phyloP scores from a whole-genome alignment of 1,139 yeast species.

The Suhomyces anneliseae region DNA sequence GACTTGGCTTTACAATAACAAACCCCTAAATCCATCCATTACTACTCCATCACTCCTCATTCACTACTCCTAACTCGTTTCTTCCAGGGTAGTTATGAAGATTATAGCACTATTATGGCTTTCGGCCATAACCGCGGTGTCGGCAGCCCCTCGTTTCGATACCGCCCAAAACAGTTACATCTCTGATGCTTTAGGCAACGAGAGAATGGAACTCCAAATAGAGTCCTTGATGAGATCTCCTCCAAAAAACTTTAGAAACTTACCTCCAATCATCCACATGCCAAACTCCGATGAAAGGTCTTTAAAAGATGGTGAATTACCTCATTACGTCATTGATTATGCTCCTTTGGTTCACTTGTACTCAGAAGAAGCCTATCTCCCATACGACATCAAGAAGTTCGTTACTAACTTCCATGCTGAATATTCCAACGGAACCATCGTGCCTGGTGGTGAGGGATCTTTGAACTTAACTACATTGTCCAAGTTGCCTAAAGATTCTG shows the following conservation, averaged over 20 bases:
- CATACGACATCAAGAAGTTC: constrained; percentile 74
- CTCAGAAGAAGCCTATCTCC: constrained; percentile 84
- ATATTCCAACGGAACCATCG: constrained; percentile 48
- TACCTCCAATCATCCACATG: constrained; percentile 37
- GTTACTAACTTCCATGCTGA: constrained; percentile 61
- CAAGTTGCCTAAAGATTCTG: constrained; percentile 28
- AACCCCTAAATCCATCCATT: no score
- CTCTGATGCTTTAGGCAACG: constrained; percentile 6
- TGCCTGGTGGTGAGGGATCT: constrained; percentile 35
- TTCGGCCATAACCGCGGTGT: background rate
- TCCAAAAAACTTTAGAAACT: constrained; percentile 29
- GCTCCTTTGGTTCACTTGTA: constrained; percentile 85
- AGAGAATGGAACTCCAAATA: constrained; percentile 18
- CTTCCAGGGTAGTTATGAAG: background rate
- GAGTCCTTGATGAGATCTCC: constrained; percentile 28
- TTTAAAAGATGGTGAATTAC: constrained; percentile 59
- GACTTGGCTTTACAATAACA: no score
- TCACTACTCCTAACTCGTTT: background rate
- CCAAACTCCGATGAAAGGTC: constrained; percentile 35
- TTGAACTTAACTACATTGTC: constrained; percentile 43
- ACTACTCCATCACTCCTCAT: background rate
- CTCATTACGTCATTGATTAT: constrained; percentile 68
- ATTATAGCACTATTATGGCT: constrained; percentile 1
- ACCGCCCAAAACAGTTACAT: constrained; percentile 13
- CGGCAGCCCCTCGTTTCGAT: constrained; percentile 5